Base-by-base conservation (phyloP, 345 rosid species). In the Chamaenerion angustifolium region DNA sequence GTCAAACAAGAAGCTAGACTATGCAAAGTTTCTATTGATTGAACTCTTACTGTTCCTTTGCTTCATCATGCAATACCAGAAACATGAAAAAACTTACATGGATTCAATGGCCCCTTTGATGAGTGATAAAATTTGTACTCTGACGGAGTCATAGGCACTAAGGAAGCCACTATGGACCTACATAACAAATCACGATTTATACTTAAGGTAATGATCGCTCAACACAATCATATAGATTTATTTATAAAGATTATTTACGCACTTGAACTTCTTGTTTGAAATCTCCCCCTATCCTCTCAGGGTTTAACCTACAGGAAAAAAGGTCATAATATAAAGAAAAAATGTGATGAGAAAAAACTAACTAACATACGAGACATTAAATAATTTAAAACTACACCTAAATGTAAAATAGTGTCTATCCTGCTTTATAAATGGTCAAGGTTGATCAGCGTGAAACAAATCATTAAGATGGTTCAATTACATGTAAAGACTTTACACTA, bases 111-210 rank as follows among this genome's bases (percentile, higher is more conserved):
- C 57, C 64, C 59, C 46, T 68, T 90, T 83, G 53, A 90, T 68
- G 60, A 86, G 62, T 25, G 94, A 76, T 56, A 85, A 59, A 51
- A 90, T 79, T 67, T 94, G 74, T 67, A 77, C 79, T 65, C 82
- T 74, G 68, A 85, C 94, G 10, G 95, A 90, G 71, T 90, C 98
- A 49, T 86, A 90, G 9, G 95, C 95, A 48, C 73, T 70, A 53
- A 90, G 56, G 65, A 90, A 90, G 48, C 98, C 98, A 67, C 86
- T 79, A 57, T 90, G 94, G 59, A 90, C 95, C 98, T 85, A 76
- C 37, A 31, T 31, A 44, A 63, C 71, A 62, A 60, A 16, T 49
- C 14, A 60, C 52, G 15, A 41, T 50, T 16, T 31, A 14, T 50
- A 35, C 16, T 0, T 27, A 52, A 45, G 11, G 41, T 48, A 4